Conservation (phyloP, 345 rosid species). For the Punica granatum region DNA sequence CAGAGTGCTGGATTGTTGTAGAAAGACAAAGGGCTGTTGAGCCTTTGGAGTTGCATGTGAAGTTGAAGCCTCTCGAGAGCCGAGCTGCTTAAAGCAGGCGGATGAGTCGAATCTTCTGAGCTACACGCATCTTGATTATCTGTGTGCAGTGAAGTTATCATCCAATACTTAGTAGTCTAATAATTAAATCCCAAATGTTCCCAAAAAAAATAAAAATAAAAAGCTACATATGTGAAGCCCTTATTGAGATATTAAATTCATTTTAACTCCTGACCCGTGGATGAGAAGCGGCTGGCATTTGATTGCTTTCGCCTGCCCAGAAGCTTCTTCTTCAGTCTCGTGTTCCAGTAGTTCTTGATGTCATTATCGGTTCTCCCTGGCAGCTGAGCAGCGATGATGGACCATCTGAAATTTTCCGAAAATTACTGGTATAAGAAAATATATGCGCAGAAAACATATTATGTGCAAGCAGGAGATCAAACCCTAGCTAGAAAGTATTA, state of each 20-base stretch:
- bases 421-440: neutral
- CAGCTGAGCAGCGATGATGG: slow-evolving; percentile 17
- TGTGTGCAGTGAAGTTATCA: neutral
- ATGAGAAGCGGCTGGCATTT: slow-evolving; percentile 1
- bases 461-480: neutral
- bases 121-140: slow-evolving; percentile 9
- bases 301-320: slow-evolving; percentile 13
- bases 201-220: no score
- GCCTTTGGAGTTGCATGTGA: slow-evolving; percentile 81
- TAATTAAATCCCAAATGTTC: neutral
- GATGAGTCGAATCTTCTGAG: slow-evolving; percentile 22
- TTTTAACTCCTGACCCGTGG: neutral
- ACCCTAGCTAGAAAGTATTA: slow-evolving; percentile 1
- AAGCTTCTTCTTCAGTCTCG: slow-evolving; percentile 17
- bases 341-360: slow-evolving; percentile 21
- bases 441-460: no score
- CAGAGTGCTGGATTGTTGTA: slow-evolving; percentile 60
- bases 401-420: slow-evolving; percentile 12
- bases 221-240: no score
- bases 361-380: slow-evolving; percentile 19
- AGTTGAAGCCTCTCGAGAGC: slow-evolving; percentile 90
- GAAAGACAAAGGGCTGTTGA: slow-evolving; percentile 49
- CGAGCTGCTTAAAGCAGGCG: slow-evolving; percentile 64
- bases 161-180: neutral
- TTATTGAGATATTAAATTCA: neutral